Conservation (phyloP, 2,329 filamentous ascomycete genomes). For the Trichoderma aggressivum region DNA sequence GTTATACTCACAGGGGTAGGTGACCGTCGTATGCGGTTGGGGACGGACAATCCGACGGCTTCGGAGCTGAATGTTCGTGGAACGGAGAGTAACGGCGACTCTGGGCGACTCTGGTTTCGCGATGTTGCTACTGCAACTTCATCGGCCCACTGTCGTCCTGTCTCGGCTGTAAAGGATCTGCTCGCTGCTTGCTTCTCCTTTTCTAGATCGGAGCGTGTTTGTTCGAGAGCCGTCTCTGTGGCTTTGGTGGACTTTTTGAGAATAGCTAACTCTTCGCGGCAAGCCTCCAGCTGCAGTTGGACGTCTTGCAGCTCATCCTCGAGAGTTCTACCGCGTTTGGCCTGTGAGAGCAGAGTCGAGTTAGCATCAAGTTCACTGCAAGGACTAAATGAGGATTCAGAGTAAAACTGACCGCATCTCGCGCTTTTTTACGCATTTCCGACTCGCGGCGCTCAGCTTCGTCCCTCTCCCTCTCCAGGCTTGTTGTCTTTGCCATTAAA, state of each 20-base stretch:
- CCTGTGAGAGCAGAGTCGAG: conserved; percentile 41
- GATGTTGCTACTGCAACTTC: conserved; percentile 43
- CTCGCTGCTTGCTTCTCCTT: conserved; percentile 40
- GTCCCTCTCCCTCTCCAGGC: conserved; percentile 85
- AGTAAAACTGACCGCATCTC: conserved; percentile 67
- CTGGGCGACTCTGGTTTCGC: conserved; percentile 49
- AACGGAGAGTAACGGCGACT: conserved; percentile 51
- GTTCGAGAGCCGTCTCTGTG: conserved; percentile 61
- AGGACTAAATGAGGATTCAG: neutral
- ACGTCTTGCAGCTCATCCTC: conserved; percentile 81
- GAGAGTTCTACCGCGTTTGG: conserved; percentile 59
- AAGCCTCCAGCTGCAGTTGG: conserved; percentile 59
- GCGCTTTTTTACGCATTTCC: conserved; percentile 83
- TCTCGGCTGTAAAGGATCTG: conserved; percentile 36
- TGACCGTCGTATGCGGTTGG: conserved; percentile 33
- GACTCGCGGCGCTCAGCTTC: conserved; percentile 79
- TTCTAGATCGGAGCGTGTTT: conserved; percentile 50
- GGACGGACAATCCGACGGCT: conserved; percentile 45
- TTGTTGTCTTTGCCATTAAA: conserved; percentile 70
- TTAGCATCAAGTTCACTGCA: neutral
- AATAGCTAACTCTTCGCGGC: conserved; percentile 56
- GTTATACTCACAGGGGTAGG: conserved; percentile 49
- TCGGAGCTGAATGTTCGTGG: conserved; percentile 55
- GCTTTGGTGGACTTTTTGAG: conserved; percentile 64
- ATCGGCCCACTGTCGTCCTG: conserved; percentile 51